Conservation (phyloP, 2,329 filamentous ascomycete genomes). For the Pestalotiopsis sp. region DNA sequence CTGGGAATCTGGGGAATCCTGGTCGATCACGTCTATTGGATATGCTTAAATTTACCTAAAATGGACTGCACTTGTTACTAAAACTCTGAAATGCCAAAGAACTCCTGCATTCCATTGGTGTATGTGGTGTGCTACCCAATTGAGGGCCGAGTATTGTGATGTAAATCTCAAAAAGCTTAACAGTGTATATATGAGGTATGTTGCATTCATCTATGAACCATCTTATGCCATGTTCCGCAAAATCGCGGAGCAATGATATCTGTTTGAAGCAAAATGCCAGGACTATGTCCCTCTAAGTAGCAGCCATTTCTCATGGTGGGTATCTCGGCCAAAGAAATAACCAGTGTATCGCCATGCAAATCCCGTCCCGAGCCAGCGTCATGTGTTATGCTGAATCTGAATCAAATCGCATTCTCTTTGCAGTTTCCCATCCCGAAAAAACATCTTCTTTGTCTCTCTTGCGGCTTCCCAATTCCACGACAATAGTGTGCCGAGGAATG, state of each 20-base stretch:
- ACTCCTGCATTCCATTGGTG: too few relatives aligned
- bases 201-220: too few relatives aligned
- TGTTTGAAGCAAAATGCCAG: too few relatives aligned
- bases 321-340: neutral
- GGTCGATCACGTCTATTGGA: neutral
- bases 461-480: neutral
- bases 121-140: too few relatives aligned
- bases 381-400: neutral
- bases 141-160: too few relatives aligned
- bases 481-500: neutral
- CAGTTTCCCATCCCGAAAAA: slow-evolving; percentile 3
- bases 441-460: neutral
- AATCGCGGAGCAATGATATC: too few relatives aligned
- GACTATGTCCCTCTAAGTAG: too few relatives aligned
- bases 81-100: too few relatives aligned
- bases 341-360: neutral
- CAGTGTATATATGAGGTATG: too few relatives aligned
- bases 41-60: neutral
- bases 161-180: too few relatives aligned
- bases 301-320: neutral
- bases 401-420: neutral
- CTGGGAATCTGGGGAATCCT: slow-evolving; percentile 2
- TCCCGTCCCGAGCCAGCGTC: neutral
- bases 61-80: too few relatives aligned
- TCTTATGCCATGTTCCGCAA: too few relatives aligned